Evolutionary conservation across 352 stramenopile species (phyloP).

Genomic region (Globisporangium iwayamae): DNA sequence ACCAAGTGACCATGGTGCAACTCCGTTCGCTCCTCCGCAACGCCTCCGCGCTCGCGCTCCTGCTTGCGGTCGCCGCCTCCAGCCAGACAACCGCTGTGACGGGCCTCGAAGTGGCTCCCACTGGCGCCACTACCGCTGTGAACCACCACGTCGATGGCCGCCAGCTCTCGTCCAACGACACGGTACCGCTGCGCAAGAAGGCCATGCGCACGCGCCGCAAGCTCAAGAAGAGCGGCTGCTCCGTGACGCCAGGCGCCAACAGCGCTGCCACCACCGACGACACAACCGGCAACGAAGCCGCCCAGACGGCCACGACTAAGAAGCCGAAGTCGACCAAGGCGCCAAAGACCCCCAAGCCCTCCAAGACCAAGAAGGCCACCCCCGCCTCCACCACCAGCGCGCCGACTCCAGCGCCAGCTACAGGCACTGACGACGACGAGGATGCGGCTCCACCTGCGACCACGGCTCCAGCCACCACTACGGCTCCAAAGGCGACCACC

Average conservation of each 20-base stretch:
- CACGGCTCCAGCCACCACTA: background rate
- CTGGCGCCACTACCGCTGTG: background rate
- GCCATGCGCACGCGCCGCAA: background rate
- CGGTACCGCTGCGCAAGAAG: background rate
- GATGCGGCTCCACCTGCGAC: background rate
- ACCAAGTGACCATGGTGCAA: constrained; percentile 6
- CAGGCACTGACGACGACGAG: background rate
- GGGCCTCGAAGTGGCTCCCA: background rate
- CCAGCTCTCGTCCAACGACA: constrained; percentile 6
- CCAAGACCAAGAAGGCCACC: constrained; percentile 4
- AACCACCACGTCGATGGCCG: constrained; percentile 6
- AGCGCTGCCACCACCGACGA: background rate
- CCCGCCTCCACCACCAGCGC: background rate
- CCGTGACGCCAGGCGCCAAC: constrained; percentile 5
- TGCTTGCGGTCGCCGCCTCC: constrained; percentile 7
- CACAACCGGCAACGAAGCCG: background rate
- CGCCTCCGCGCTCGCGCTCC: constrained; percentile 14
- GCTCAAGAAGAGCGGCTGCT: constrained; percentile 13
- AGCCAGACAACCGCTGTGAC: background rate
- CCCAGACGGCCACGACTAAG: background rate
- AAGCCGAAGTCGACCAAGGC: constrained; percentile 6
- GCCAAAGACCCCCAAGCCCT: background rate
- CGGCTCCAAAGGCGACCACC: constrained; percentile 2
- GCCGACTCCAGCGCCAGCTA: background rate
- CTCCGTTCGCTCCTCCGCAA: constrained; percentile 15